Evolutionary conservation across 345 rosid genomes (phyloP), one percentile per base, ranked within the genome.

Genomic region (Pistacia atlantica): DNA sequence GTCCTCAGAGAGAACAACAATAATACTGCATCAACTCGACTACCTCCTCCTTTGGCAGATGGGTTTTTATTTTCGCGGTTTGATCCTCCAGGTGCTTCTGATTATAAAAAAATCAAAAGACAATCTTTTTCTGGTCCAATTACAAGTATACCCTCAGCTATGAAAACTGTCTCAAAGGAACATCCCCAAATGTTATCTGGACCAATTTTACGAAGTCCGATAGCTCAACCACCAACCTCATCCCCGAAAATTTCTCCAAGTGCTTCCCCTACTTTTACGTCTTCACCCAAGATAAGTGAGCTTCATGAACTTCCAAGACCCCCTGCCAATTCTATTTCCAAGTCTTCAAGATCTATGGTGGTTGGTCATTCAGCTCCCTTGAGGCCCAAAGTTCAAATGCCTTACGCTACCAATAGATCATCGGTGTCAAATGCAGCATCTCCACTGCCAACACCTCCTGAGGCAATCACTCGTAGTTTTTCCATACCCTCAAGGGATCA

Each of bases 231-330:
- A 38, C 82, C 85, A 71, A 62, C 85, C 69, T 76, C 92, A 72
- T 83, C 97, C 80, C 87, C 88, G 7, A 95, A 88, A 78, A 76
- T 82, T 45, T 89, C 95, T 67, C 87, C 91, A 17, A 86, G 81
- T 52, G 79, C 91, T 55, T 91, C 97, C 64, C 93, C 97, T 33
- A 91, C 93, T 35, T 83, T 89, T 73, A 69, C 80, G 73, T 89
- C 98, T 33, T 90, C 99, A 11, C 99, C 96, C 12, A 91, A 84
- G 79, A 94, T 94, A 80, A 97, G 91, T 38, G 99, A 97, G 86
- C 97, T 97, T 75, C 99, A 97, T 83, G 99, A 94, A 81, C 99
- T 97, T 82, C 99, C 99, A 42, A 90, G 97, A 87, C 99, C 98
- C 37, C 97, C 97, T 2, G 82, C 80, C 56, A 85, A 79, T 81